Percentiles rank a stretch among this genome's conserved stretches.
Conservation (phyloP, 176 grass and related monocot species). For the Zea luxurians region DNA sequence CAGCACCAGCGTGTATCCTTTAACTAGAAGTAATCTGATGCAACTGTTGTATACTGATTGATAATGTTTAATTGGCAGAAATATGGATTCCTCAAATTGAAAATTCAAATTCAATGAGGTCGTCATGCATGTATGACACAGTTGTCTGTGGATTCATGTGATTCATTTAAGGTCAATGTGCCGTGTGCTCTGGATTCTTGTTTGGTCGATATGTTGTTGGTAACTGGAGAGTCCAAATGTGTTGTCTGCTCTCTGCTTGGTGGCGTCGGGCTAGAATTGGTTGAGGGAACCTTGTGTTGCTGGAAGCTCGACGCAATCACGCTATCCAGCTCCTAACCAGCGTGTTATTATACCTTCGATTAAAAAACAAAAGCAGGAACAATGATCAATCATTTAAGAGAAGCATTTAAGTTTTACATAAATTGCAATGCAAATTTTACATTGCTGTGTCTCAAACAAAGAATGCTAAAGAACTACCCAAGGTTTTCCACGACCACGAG, state of each 20-base stretch:
- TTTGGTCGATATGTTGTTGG: conserved; percentile 19
- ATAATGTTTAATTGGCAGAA: not conserved
- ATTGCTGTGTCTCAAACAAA: too few species aligned
- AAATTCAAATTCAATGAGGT: not conserved
- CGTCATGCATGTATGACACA: not conserved
- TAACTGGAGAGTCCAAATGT: conserved; percentile 17
- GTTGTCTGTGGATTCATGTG: not conserved
- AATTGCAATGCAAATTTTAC: too few species aligned
- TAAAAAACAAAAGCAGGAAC: too few species aligned
- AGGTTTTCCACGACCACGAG: too few species aligned
- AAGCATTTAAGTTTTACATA: too few species aligned
- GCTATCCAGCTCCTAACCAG: too few species aligned
- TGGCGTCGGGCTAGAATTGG: not conserved
- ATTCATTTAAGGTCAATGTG: not conserved
- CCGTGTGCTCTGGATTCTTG: conserved; percentile 26
- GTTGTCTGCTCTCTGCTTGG: conserved; percentile 11
- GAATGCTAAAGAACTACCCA: too few species aligned
- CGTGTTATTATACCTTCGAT: too few species aligned
- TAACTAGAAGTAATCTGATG: not conserved
- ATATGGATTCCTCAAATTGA: not conserved
- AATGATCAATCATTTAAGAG: too few species aligned
- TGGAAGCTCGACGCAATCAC: too few species aligned
- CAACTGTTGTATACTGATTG: not conserved
- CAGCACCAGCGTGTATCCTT: too few species aligned
- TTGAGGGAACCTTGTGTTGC: conserved; percentile 1